These are phyloP conservation scores for Cyclotella baltica DNA, from an alignment of 108 stramenopile species.

Conservation along the genomic window DNA sequence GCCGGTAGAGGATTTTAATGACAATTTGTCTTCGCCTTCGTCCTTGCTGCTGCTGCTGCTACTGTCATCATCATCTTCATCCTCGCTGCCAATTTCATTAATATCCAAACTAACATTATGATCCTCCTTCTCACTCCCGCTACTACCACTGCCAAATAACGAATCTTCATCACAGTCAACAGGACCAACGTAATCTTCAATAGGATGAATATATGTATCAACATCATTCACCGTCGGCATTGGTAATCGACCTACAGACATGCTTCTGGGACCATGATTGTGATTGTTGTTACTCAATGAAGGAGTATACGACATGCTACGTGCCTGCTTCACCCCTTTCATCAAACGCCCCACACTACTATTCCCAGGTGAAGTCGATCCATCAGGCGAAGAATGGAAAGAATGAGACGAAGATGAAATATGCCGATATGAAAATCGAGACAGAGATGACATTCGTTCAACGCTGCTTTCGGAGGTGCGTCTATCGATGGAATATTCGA, in stretches of 20 bases:
- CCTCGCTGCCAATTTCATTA: neutral
- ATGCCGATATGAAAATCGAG: neutral
- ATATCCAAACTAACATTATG: neutral
- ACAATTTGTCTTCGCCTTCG: neutral
- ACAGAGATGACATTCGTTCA: constrained; percentile 5
- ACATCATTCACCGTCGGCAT: neutral
- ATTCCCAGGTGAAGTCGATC: no score
- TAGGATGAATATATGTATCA: neutral
- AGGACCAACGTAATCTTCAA: constrained; percentile 11
- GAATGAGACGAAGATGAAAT: neutral
- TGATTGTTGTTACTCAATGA: no score
- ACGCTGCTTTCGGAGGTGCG: neutral
- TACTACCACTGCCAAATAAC: neutral
- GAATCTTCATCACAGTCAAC: constrained; percentile 13
- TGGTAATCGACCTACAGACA: no score
- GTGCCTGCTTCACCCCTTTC: no score
- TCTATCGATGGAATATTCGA: neutral
- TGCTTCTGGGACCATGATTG: neutral
- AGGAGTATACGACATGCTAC: no score
- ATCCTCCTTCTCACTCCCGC: neutral
- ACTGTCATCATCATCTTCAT: neutral
- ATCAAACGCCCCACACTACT: no score
- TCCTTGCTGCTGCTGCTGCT: constrained; percentile 1
- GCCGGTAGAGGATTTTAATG: no score
- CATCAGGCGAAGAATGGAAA: neutral